Evolutionary conservation across 495 filamentous ascomycete genomes (phyloP), one percentile per base, ranked within the genome.

Genomic region (Diplogelasinospora grovesii): DNA sequence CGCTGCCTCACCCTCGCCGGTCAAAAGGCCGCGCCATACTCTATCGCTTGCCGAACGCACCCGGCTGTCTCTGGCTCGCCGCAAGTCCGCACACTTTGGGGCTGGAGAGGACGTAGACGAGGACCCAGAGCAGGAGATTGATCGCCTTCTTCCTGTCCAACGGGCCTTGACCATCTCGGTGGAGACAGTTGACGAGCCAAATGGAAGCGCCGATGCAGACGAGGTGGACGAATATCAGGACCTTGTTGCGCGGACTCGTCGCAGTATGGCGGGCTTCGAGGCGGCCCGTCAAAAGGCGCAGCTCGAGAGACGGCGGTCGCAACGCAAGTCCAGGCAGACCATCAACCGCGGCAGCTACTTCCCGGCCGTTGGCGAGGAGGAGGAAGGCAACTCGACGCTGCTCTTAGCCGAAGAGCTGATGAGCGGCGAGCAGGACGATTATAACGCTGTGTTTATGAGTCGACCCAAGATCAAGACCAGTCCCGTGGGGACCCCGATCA

Each of bases 391-490:
- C 25, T 50, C 44, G 21, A 66, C 41, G 36, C 20, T 44, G 41
- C 10, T 59, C 35, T 24, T 59, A 16, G 46, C 48, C 7, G 59
- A 59, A 45, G 56, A 57, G 45, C 27, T 59, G 43, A 36, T 59
- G 24, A 53, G 24, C 15, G 58, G 45, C n/a, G 76, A 81, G 36
- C 80, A 79, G 11, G 83, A 85, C 41, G 86, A 89, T 49, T 89
- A 92, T 54, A 82, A 84, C 34, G 84, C 82, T 36, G 81, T 95
- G 1, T 95, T 95, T 62, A 88, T 80, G 63, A 87, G 85, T 26
- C 61, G 89, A 45, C 89, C 89, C 1, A 83, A 81, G 47, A 72
- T 95, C 39, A 82, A 79, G 38, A 70, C 70, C 5, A 93, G 88
- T 63, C 85, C 86, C n/a, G 59, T 79, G 3, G 66, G 73, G 2